Base-by-base conservation (phyloP, 495 filamentous ascomycete species). In the Cercophora newfieldiana region DNA sequence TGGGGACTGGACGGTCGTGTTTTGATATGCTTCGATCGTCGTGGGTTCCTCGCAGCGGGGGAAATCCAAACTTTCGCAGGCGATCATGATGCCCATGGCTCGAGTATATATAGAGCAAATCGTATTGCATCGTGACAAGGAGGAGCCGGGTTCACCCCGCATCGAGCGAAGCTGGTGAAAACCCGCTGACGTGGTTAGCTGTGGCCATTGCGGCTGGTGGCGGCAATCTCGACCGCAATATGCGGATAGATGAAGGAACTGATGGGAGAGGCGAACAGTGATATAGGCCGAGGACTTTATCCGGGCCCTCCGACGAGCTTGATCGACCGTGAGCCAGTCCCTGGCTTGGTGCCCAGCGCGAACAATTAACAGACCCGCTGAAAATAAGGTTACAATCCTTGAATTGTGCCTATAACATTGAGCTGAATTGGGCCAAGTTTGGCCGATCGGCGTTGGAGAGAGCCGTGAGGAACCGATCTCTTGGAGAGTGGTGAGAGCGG, bases 221-320 rank as follows among this genome's bases (percentile, higher is more conserved):
- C 71, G 69, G 69, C 68, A 76, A 75, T 76, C 59, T 75, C 61
- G 61, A 62, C 49, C 31, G 71, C 66, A 76, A 76, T 76, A 76
- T 76, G 68, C 62, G 69, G 26, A 72, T 76, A 76, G 69, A 76
- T 76, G 74, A 76, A 72, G 57, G 53, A 48, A 61, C 67, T 68
- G 67, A 68, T 61, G 71, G 21, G 54, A 63, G 59, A 71, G 61
- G 69, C 61, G 65, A 49, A 53, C 47, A 37, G 69, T 51, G 70
- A 72, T 69, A 75, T 70, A 68, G 61, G 55, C 73, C 70, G 67
- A 66, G 56, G 65, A 68, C 75, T 76, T 76, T 76, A 76, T 65
- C 74, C 74, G 74, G 72, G 59, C 44, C 22, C 30, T 63, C 61
- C 37, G 31, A 57, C 51, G 51, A 44, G 10, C 29, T 60, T 49